Evolutionary conservation across 441 rosid genomes (phyloP), one percentile per base, ranked within the genome.

Genomic region (Bruguiera hainesii): DNA sequence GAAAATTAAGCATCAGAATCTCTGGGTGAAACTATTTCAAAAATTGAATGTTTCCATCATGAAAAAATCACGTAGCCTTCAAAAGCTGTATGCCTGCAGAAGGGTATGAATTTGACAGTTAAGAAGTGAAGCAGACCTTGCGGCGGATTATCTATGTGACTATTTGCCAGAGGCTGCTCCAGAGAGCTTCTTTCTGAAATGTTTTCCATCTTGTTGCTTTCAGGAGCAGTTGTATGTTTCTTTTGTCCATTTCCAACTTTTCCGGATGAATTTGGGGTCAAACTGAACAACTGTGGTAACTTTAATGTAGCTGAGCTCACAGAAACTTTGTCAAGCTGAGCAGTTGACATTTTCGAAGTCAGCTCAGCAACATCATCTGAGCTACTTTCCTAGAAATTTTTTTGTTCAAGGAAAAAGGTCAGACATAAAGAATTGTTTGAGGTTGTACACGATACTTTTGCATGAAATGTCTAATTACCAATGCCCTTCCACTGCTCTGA

Each of bases 271-370:
- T 81, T 95, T 73, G 98, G 97, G 55, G 94, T 89, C 82, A 87
- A 85, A 81, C 89, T 83, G 86, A 96, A 96, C 68, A 93, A 78
- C 67, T 96, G 97, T 15, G 99, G 99, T 52, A 96, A 89, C 82
- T 90, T 96, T 78, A 96, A 69, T 35, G 99, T 80, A 60, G 91
- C 85, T 61, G 95, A 75, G 69, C 86, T 83, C 62, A 90, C 86
- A 63, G 94, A 88, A 66, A 79, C 85, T 78, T 89, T 92, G 66
- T 90, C 98, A 70, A 90, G 82, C 78, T 89, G 97, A 77, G 93
- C 75, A 51, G 75, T 72, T 48, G 97, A 89, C 81, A 90, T 77
- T 72, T 80, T 80, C 25, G 96, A 86, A 72, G 89, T 85, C 77
- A 89, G 70, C 67, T 90, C 99, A 60, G 84, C 74, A 60, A 83